Evolutionary conservation across 2,329 filamentous ascomycete genomes (phyloP), one percentile per base, ranked within the genome.

Genomic region (Neoascochyta sp.): DNA sequence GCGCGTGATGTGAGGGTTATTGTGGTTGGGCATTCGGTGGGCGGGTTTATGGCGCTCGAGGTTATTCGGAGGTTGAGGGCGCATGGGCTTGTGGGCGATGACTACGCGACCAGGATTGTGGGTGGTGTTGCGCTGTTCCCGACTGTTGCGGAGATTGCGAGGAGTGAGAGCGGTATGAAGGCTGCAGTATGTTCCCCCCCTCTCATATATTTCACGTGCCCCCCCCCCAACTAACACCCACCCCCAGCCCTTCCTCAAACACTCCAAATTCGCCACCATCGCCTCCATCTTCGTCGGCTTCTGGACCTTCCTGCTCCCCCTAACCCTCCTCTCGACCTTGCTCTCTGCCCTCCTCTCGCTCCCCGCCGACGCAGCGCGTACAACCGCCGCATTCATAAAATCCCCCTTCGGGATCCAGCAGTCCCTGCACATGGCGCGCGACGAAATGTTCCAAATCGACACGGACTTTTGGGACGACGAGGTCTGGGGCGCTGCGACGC

Each of bases 381-480:
- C 69, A 0, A 80, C 75, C 0, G 60, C 68, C 10, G 55, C 59
- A 0, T 76, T 79, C 32, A 37, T 79, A 20, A 65, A 64, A 32
- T 74, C 67, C 36, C 52, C 46, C 8, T 38, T 54, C 4, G 75
- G 75, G 6, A 68, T 80, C 1, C 59, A 62, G 21, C 73, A 80
- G 55, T 70, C 75, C n/a, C 57, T 80, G 58, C 64, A 75, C 50
- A 74, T 81, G 67, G 75, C 73, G 1, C 64, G 65, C 10, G 69
- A 76, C 43, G 78, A 81, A 52, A 75, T 81, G 68, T 50, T 51
- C 4, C 65, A 68, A 12, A 79, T 81, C 34, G 71, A 67, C 4
- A 51, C 65, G 2, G 75, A 80, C 45, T 68, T 68, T 46, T 80
- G 76, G 74, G 68, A 68, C 12, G 68, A 71, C 32, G 73, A 78